A percentile compares a stretch with the other conserved stretches of the same genome.
These are phyloP conservation scores for Oryza glumipatula DNA, from an alignment of 176 grass and related monocot species.

Conservation along the genomic window DNA sequence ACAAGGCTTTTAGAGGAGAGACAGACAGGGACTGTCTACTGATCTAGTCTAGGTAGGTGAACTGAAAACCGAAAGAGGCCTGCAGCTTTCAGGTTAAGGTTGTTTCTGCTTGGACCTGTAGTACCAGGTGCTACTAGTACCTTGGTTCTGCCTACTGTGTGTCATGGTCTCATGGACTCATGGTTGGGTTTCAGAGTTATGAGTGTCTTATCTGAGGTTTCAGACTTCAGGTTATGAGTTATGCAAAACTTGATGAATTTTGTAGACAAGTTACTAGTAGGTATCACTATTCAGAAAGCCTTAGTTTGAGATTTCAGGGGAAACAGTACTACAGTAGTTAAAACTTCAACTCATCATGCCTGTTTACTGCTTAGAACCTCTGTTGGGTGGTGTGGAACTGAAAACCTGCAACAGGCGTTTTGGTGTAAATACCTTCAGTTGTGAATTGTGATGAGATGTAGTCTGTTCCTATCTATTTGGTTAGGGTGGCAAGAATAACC, in stretches of 20 bases:
- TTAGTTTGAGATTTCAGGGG: background rate
- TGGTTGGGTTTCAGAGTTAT: background rate
- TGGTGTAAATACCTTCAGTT: background rate
- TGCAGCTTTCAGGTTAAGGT: slow-evolving; percentile 18
- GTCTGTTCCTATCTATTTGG: background rate
- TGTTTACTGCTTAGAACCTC: background rate
- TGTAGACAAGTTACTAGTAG: background rate
- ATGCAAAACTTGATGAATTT: background rate
- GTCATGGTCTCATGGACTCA: slow-evolving; percentile 2
- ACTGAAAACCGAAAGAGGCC: slow-evolving; percentile 47
- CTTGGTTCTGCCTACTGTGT: background rate
- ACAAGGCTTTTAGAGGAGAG: background rate
- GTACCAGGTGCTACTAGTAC: background rate
- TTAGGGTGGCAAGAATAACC: slow-evolving; percentile 12
- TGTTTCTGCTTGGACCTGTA: slow-evolving; percentile 10
- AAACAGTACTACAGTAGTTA: background rate
- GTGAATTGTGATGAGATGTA: background rate
- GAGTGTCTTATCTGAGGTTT: background rate
- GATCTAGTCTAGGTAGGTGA: slow-evolving; percentile 40
- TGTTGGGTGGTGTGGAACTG: background rate
- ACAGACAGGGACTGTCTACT: background rate
- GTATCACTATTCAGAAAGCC: background rate
- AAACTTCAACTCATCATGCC: background rate
- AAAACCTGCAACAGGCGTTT: background rate
- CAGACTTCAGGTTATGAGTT: background rate